Evolutionary conservation across 2,329 filamentous ascomycete genomes (phyloP).

Genomic region (Harringtonia lauricola): DNA sequence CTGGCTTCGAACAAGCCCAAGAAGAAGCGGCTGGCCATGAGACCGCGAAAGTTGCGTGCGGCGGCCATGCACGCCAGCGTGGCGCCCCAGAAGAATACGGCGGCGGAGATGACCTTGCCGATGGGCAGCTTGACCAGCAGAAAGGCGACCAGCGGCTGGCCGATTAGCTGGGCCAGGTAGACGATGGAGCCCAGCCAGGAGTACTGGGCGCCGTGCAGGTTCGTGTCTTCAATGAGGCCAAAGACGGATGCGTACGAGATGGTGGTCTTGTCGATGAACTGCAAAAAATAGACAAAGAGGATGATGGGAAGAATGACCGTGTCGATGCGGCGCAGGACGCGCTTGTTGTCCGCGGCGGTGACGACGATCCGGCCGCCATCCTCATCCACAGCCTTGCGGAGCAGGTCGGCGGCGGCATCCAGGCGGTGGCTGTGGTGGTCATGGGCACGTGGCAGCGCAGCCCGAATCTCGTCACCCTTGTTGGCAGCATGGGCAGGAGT

Average conservation of each 20-base stretch:
- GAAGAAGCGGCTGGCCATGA: constrained; percentile 25
- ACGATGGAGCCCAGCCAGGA: constrained; percentile 21
- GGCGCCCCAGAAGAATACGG: constrained; percentile 15
- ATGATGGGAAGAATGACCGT: constrained; percentile 35
- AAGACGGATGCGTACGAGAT: constrained; percentile 13
- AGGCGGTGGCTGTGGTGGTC: constrained; percentile 1
- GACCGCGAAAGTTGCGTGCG: constrained; percentile 19
- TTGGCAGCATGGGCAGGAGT: too few species aligned
- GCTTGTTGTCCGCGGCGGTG: constrained; percentile 38
- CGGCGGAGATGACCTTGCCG: constrained; percentile 14
- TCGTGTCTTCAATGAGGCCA: constrained; percentile 10
- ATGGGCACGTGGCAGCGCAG: constrained; percentile 1
- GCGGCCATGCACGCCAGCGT: constrained; percentile 15
- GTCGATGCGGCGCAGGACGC: constrained; percentile 39
- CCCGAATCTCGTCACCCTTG: constrained; percentile 8
- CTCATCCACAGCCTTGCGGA: constrained; percentile 8
- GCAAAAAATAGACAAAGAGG: constrained; percentile 14
- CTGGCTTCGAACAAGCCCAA: constrained; percentile 25
- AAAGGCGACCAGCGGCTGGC: constrained; percentile 13
- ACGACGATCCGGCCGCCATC: constrained; percentile 25
- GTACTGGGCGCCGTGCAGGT: constrained; percentile 10
- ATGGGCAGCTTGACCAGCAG: constrained; percentile 15
- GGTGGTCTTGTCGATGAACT: constrained; percentile 13
- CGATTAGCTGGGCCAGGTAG: constrained; percentile 21
- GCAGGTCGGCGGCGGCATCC: constrained; percentile 12